Evolutionary conservation across 2,329 filamentous ascomycete genomes (phyloP), one percentile per base, ranked within the genome.

Genomic region (Colletotrichum paranaense): DNA sequence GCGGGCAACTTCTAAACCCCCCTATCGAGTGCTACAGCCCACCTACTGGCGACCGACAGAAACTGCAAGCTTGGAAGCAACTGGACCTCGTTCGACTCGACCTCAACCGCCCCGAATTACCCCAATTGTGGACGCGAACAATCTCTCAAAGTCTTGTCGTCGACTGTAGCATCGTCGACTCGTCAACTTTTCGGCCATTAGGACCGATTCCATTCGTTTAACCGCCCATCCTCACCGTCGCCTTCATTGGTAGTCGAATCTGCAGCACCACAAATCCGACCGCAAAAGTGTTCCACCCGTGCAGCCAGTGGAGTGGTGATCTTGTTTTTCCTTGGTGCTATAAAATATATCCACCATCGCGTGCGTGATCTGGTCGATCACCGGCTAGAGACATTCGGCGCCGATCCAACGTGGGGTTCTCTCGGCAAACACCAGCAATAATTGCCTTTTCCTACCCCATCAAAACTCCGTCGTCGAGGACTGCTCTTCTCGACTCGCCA

Each of bases 331-430:
- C 70, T 73, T 69, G 66, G 70, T 64, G 66, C 55, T 56, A 30
- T 73, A 38, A 70, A 30, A 46, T 46, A 73, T 63, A 70, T 62
- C 68, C 62, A 74, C 62, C 72, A 55, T 58, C 67, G 70, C 59
- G 55, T 60, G 67, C 66, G 59, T 70, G 66, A 64, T 70, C 71
- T 67, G 22, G 71, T 63, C 62, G 68, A 74, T 74, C 72, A 32
- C 62, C 59, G 35, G 59, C 67, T 53, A 69, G 42, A 71, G 30
- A 67, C 56, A 38, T 24, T 66, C 62, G 24, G 62, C 72, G 72
- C 72, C 68, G 72, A 72, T 74, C 72, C 72, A 70, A 52, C 70
- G 66, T 70, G 70, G 70, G 70, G 70, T 60, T 60, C 53, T 24
- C 24, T 49, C 26, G 57, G 22, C 60, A 67, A 58, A 38, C 52